Conservation (phyloP, 129 eudicot species). For the Pseudognaphalium luteoalbum region DNA sequence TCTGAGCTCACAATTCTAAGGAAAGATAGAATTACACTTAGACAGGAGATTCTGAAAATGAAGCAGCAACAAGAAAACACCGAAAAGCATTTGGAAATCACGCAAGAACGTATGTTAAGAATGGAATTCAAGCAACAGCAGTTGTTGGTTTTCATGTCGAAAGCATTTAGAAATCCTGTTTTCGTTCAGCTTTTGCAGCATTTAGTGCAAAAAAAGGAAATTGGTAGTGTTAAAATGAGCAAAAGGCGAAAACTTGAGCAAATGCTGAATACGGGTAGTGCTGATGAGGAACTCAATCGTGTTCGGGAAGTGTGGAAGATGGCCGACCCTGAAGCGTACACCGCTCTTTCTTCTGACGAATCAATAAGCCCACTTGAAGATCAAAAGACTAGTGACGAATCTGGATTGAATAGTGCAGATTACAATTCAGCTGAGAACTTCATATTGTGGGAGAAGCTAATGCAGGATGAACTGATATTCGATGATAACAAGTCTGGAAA, state of each 20-base stretch:
- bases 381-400: slow-evolving; percentile 20
- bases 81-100: slow-evolving; percentile 35
- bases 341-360: slow-evolving; percentile 40
- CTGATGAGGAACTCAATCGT: slow-evolving; percentile 12
- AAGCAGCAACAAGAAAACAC: slow-evolving; percentile 55
- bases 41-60: slow-evolving; percentile 51
- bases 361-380: slow-evolving; percentile 43
- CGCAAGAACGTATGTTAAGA: slow-evolving; percentile 46
- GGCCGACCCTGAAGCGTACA: slow-evolving; percentile 41
- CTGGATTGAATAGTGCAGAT: slow-evolving; percentile 30
- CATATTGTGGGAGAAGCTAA: slow-evolving; percentile 74
- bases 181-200: slow-evolving; percentile 48
- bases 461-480: slow-evolving; percentile 69
- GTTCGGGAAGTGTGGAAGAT: slow-evolving; percentile 40
- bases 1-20: slow-evolving; percentile 53
- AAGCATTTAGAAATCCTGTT: slow-evolving; percentile 47
- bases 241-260: slow-evolving; percentile 48
- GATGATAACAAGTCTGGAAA: slow-evolving; percentile 32
- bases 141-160: slow-evolving; percentile 52
- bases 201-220: slow-evolving; percentile 38
- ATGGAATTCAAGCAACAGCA: slow-evolving; percentile 59
- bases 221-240: slow-evolving; percentile 23
- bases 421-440: slow-evolving; percentile 41
- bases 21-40: slow-evolving; percentile 43
- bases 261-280: slow-evolving; percentile 11